Evolutionary conservation across 2,329 filamentous ascomycete species (phyloP), one percentile per base, ranked within the genome.

Genomic region (Monosporascus sp.): DNA sequence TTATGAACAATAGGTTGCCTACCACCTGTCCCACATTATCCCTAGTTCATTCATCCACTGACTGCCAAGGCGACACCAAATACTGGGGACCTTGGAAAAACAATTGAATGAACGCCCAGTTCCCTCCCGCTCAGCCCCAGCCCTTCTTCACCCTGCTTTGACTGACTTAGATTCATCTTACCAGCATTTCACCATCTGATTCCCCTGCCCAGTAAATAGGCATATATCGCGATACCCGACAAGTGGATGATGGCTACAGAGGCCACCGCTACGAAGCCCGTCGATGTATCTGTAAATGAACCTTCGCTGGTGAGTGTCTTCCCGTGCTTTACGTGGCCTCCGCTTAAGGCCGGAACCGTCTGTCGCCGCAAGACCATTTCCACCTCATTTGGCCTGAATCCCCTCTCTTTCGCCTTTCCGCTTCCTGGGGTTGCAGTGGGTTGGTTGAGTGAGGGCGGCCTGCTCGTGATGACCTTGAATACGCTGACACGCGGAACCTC

Each of bases 161-260:
- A 41, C 20, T 44, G 41, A 22, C 14, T 24, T 26, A 7, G 11
- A 26, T 14, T 28, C 43, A 46, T n/a, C 41, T 22, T 28, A 46
- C 43, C 20, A 46, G 43, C 20, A 26, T 31, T 46, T 14, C 43
- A 46, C 43, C 22, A 46, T 24, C 26, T n/a, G 22, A 46, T 46
- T n/a, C 17, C 7, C 43, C 43, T 18, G 26, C 22, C 24, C 24
- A 26, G 24, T 54, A 57, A 59, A 56, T 53, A 56, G 17, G 38
- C 48, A 55, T 51, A 49, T 58, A 57, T 47, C 57, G 55, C 57
- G 46, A 57, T 56, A 60, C 57, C 45, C 24, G 51, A 54, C 37
- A 58, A 58, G 58, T 62, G 66, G 67, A 69, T 68, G 67, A 69
- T 69, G 67, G 67, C 67, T 65, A 63, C 66, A 58, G 65, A 67